phyloP scores from a whole-genome alignment of 2,329 filamentous ascomycete genomes.

The Aspergillus tamarii region DNA sequence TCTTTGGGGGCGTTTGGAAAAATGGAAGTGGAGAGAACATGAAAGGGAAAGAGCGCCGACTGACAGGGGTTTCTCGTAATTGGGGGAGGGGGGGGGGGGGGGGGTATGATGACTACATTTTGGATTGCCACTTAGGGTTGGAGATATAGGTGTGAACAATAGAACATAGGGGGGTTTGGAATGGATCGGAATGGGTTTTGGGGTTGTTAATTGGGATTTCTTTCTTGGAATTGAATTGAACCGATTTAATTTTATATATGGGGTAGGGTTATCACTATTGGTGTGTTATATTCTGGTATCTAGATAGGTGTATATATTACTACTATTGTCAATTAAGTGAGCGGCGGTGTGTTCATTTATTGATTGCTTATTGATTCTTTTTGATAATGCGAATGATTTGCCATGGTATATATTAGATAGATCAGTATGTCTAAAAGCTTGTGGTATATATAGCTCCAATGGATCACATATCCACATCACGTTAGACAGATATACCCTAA shows the following conservation, averaged over 20 bases:
- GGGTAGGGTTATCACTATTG: not conserved
- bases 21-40: not conserved
- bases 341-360: not conserved
- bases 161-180: not conserved
- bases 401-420: not conserved
- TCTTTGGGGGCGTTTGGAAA: not conserved
- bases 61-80: not conserved
- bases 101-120: not conserved
- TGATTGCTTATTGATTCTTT: not conserved
- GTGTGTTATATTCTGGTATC: not conserved
- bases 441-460: not conserved
- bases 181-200: not conserved
- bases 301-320: no score
- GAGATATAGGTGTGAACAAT: not conserved
- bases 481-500: not conserved
- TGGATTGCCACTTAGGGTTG: not conserved
- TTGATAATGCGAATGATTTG: not conserved
- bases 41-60: not conserved
- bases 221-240: not conserved
- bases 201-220: not conserved
- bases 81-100: not conserved
- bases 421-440: not conserved
- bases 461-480: not conserved
- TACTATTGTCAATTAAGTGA: not conserved
- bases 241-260: not conserved